Base-by-base conservation (phyloP, 2,329 filamentous ascomycete species). In the Cytospora leucostoma region DNA sequence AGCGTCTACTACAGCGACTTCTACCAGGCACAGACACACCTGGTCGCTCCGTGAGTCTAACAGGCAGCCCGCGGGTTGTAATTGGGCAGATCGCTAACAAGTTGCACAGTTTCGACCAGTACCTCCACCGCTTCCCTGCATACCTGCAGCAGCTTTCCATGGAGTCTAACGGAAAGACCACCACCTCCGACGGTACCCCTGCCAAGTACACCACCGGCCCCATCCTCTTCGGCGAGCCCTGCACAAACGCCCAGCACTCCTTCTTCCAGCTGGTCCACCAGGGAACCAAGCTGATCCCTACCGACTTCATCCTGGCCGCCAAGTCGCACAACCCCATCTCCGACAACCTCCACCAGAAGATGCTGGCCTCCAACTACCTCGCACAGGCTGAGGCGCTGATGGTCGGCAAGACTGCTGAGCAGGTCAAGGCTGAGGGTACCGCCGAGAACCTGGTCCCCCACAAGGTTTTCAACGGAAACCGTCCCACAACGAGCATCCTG, bases 211-310 rank as follows among this genome's bases (percentile, higher is more conserved):
- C 93, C 64, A 99, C 95, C 79, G 79, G 95, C 56, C 87, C 95
- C 61, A 94, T 99, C 75, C 83, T 99, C 67, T 99, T 99, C 75
- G 95, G 95, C 74, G 95, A 99, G 84, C 95, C 95, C 60, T 96
- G 93, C 79, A 99, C 95, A 77, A 99, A 99, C 76, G 95, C 95
- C 52, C 95, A 99, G 83, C 95, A 99, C 86, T 98, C 95, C 66
- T 99, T 99, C 88, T 99, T 96, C 89, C 95, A 99, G 85, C 89
- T 99, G 55, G 88, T 99, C 65, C 95, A 99, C 84, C 95, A 99
- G 80, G 95, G 95, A 73, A 99, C 95, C 72, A 98, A 98, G 87
- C 88, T 99, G 73, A 98, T 99, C 75, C 95, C 95, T 17, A 90
- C 94, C 70, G 95, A 99, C 80, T 99, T 99, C 83, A 96, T 99